Evolutionary conservation across 2,329 filamentous ascomycete genomes (phyloP).

Genomic region (Amylocarpus encephaloides): DNA sequence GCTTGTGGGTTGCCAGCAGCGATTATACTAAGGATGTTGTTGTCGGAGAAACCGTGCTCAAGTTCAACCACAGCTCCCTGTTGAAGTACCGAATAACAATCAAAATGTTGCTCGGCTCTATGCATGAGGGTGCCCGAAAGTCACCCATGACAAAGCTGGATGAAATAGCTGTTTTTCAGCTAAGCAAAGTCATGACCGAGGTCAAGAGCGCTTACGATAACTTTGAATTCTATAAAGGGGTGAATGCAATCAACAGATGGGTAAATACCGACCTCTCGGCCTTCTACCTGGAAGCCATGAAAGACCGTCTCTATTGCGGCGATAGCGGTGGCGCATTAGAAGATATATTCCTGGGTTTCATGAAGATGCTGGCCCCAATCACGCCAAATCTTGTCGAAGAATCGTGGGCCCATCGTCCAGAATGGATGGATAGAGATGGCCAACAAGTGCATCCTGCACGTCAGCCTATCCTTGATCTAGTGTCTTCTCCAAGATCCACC

Average conservation of each 20-base stretch:
- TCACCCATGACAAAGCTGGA: slow-evolving; percentile 55
- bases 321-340: slow-evolving; percentile 58
- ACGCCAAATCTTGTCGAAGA: slow-evolving; percentile 82
- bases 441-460: slow-evolving; percentile 37
- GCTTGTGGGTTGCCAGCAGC: slow-evolving; percentile 85
- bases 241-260: slow-evolving; percentile 72
- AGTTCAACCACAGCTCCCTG: slow-evolving; percentile 67
- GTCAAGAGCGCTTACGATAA: slow-evolving; percentile 60
- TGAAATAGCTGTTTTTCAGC: slow-evolving; percentile 69
- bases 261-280: slow-evolving; percentile 77
- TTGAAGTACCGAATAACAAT: slow-evolving; percentile 85
- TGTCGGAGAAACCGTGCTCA: slow-evolving; percentile 71
- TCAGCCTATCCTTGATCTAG: slow-evolving; percentile 27
- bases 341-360: slow-evolving; percentile 63
- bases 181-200: slow-evolving; percentile 57
- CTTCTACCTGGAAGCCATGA: slow-evolving; percentile 89
- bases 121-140: slow-evolving; percentile 41
- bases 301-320: slow-evolving; percentile 87
- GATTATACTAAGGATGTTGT: slow-evolving; percentile 87
- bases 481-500: slow-evolving; percentile 8
- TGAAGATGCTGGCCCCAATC: slow-evolving; percentile 74
- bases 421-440: slow-evolving; percentile 45
- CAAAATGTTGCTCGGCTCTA: slow-evolving; percentile 80
- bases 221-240: slow-evolving; percentile 77
- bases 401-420: slow-evolving; percentile 72